These are phyloP conservation scores for Deinandra increscens DNA, from an alignment of 129 eudicot genomes.

Conservation along the genomic window DNA sequence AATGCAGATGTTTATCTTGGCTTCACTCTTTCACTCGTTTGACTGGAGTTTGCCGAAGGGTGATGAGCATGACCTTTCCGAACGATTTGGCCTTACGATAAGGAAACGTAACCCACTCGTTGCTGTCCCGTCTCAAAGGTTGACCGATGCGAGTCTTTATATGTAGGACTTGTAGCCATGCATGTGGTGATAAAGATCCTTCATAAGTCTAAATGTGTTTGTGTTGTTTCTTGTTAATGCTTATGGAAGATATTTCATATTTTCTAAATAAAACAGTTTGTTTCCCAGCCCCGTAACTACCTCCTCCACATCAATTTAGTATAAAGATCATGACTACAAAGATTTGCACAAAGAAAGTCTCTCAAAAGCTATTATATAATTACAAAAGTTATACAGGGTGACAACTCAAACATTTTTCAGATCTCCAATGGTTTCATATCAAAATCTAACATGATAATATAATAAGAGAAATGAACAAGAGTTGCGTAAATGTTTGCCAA, in stretches of 20 bases:
- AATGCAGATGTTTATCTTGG: constrained; percentile 1
- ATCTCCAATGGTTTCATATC: constrained; percentile 6
- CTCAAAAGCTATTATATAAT: constrained; percentile 5
- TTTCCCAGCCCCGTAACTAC: too few relatives aligned
- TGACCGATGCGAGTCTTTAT: background rate
- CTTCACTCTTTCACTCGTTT: constrained; percentile 5
- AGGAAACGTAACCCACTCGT: background rate
- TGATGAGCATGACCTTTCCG: background rate
- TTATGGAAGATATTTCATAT: too few relatives aligned
- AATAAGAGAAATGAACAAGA: constrained; percentile 16
- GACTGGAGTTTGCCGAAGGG: constrained; percentile 5
- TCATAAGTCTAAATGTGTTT: too few relatives aligned
- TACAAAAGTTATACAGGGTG: constrained; percentile 29
- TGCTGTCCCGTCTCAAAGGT: background rate
- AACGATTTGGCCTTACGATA: background rate
- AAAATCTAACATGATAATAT: background rate
- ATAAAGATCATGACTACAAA: constrained; percentile 1
- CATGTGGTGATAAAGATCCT: too few relatives aligned
- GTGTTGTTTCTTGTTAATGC: too few relatives aligned
- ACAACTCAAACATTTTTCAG: background rate
- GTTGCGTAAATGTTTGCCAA: constrained; percentile 22
- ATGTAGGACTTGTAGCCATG: too few relatives aligned
- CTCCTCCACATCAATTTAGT: background rate
- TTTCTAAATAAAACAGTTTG: too few relatives aligned
- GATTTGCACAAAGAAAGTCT: constrained; percentile 4